Conservation (phyloP, 176 grass and related monocot species). For the Aegilops umbellulata region DNA sequence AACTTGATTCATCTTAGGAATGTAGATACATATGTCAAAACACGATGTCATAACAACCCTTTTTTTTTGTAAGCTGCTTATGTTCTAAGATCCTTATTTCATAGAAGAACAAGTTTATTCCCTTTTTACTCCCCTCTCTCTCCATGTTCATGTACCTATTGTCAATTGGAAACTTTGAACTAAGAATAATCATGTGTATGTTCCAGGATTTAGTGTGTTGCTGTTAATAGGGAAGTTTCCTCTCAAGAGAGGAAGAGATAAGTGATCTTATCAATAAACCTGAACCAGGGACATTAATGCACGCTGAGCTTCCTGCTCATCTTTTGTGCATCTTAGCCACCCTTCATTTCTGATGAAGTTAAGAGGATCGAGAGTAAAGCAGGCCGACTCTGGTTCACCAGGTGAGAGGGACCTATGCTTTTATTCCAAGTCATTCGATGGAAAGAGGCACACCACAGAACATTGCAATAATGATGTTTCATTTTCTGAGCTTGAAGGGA, state of each 20-base stretch:
- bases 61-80: neutral
- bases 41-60: neutral
- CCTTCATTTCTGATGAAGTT: slow-evolving; percentile 8
- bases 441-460: neutral
- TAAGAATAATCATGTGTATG: neutral
- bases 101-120: neutral
- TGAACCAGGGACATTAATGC: slow-evolving; percentile 29
- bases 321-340: neutral
- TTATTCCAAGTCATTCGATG: neutral
- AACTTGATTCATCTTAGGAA: neutral
- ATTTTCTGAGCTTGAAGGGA: slow-evolving; percentile 26
- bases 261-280: slow-evolving; percentile 15
- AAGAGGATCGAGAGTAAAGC: slow-evolving; percentile 16
- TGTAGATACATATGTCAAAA: neutral
- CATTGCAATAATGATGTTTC: slow-evolving; percentile 26
- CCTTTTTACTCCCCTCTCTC: neutral
- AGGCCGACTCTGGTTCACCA: neutral
- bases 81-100: slow-evolving; percentile 12
- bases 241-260: slow-evolving; percentile 1
- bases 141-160: neutral
- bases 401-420: slow-evolving; percentile 13
- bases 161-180: slow-evolving; percentile 2
- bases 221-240: neutral
- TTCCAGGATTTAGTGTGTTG: neutral
- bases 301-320: slow-evolving; percentile 20